Conservation (phyloP, 2,329 filamentous ascomycete genomes). For the Lachnellula arida region DNA sequence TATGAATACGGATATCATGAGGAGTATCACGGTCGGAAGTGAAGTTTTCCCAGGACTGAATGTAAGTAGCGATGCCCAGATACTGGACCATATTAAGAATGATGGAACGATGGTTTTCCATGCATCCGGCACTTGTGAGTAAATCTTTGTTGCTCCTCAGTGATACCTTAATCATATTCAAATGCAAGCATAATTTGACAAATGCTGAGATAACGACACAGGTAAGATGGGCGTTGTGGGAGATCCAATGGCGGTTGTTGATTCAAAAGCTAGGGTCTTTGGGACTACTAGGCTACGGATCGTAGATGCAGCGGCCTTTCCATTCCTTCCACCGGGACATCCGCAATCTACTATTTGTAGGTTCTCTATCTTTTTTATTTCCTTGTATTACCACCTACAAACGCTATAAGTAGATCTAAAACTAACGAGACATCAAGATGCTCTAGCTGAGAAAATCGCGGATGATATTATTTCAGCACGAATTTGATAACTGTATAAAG, state of each 20-base stretch:
- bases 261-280: constrained; percentile 16
- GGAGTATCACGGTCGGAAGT: not conserved
- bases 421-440: not conserved
- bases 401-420: not conserved
- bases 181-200: no score
- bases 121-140: constrained; percentile 45
- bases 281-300: constrained; percentile 14
- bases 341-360: constrained; percentile 32
- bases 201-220: not conserved
- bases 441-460: not conserved
- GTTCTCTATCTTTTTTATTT: not conserved
- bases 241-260: constrained; percentile 32
- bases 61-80: constrained; percentile 13
- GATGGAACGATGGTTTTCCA: constrained; percentile 39
- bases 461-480: not conserved
- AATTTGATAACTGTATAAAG: no score
- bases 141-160: not conserved
- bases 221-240: constrained; percentile 47
- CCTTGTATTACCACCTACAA: not conserved
- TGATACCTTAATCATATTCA: no score
- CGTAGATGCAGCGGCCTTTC: constrained; percentile 21
- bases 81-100: constrained; percentile 16
- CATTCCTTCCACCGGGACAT: constrained; percentile 36
- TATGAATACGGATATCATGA: constrained; percentile 5
- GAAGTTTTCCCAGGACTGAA: constrained; percentile 6